Evolutionary conservation across 345 rosid species (phyloP), one percentile per base, ranked within the genome.

Genomic region (Sisymbrium irio): DNA sequence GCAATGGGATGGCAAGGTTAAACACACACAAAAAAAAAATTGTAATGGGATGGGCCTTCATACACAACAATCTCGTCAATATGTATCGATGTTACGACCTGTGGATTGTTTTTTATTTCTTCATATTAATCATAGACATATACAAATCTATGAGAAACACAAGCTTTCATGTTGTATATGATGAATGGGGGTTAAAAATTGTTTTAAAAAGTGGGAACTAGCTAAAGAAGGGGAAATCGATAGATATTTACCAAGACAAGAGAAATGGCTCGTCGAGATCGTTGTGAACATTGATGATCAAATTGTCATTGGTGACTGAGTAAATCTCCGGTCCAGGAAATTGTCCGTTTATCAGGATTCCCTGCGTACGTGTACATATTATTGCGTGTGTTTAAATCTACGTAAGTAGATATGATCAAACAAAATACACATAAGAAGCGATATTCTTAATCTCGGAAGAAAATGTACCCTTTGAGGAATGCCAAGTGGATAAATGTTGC

Each of bases 311-410:
- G 49, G 97, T 92, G 39, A 87, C 87, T 0, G 87, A 83, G 77
- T 84, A 80, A 17, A 95, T 68, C 17, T 89, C 91, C 4, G 99
- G 99, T 37, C 99, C 99, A 10, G 99, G 99, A 80, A 92, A 95
- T 74, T 86, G 86, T 64, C 97, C 97, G 47, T 95, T 95, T 4
- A 95, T 92, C 56, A 95, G 80, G 73, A 95, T 95, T 60, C 97
- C 99, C 99, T 89, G 7, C 19, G 49, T 15, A 3, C 0, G 7
- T 45, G 40, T 18, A 46, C 57, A 50, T 50, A 50, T 50, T 30
- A 30, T 30, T 0, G 6, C 5, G 33, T 30, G 33, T 30, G 33
- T 28, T 28, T 28, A 28, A 3, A 28, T 28, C 2, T 28, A 28
- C 32, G 2, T 28, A 28, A 28, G 32, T 28, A 28, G 32, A 28